These are phyloP conservation scores for Paraconiothyrium brasiliense DNA, from an alignment of 2,329 filamentous ascomycete genomes.

Conservation along the genomic window DNA sequence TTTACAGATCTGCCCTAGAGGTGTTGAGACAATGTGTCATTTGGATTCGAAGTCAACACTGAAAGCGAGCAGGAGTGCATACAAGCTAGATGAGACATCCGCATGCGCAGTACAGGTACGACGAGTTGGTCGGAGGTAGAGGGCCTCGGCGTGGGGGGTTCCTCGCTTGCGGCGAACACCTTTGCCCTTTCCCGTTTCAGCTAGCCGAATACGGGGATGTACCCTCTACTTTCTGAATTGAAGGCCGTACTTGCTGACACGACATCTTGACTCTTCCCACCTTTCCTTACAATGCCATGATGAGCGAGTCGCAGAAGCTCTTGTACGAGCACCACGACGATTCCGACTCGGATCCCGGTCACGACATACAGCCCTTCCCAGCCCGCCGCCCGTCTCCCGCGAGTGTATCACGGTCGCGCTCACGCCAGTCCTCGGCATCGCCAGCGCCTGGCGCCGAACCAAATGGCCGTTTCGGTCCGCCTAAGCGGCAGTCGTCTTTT, in stretches of 20 bases:
- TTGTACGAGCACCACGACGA: conserved; percentile 42
- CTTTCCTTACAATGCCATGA: conserved; percentile 45
- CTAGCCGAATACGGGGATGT: conserved; percentile 3
- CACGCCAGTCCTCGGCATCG: conserved; percentile 39
- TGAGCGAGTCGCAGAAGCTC: conserved; percentile 52
- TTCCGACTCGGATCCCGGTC: conserved; percentile 28
- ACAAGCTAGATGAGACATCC: not conserved
- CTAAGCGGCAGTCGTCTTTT: conserved; percentile 55
- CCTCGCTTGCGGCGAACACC: conserved; percentile 3
- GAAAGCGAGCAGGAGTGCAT: not conserved
- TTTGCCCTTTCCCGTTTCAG: conserved; percentile 1
- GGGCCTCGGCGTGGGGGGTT: conserved; percentile 7
- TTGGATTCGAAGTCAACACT: not conserved
- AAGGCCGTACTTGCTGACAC: conserved; percentile 6
- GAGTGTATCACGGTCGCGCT: conserved; percentile 28
- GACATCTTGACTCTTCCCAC: not conserved
- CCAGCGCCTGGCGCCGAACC: conserved; percentile 33
- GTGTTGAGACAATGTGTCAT: not conserved
- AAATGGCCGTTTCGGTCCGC: conserved; percentile 26
- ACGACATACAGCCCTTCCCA: conserved; percentile 12
- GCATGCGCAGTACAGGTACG: not conserved
- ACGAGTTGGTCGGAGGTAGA: not conserved
- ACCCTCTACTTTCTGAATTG: conserved; percentile 17
- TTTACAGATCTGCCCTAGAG: not conserved
- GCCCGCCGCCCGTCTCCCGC: conserved; percentile 36